phyloP scores from a whole-genome alignment of 495 filamentous ascomycete genomes.

The Sordaria brevicollis region DNA sequence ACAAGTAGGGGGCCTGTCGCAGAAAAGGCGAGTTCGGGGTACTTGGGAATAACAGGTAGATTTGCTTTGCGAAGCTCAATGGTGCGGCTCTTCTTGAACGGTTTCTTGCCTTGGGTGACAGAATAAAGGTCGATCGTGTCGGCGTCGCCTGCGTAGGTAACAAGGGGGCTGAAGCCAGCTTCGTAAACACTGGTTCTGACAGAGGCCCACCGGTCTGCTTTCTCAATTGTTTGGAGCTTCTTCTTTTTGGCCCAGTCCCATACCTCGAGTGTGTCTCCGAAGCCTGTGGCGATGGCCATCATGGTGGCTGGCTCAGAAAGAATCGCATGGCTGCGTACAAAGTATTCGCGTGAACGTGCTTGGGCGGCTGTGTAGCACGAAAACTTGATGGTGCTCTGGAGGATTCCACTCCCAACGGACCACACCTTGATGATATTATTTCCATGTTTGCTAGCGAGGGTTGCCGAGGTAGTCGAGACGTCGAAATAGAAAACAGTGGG shows the following conservation, averaged over 20 bases:
- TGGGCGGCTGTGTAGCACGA: conserved; percentile 25
- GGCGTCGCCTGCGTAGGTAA: conserved; percentile 18
- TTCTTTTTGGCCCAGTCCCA: conserved; percentile 29
- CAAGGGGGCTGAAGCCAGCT: conserved; percentile 18
- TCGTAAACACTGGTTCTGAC: conserved; percentile 24
- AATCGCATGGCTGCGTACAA: conserved; percentile 28
- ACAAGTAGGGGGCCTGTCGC: conserved; percentile 23
- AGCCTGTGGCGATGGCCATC: conserved; percentile 24
- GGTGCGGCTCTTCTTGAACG: conserved; percentile 58
- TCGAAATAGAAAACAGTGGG: conserved; percentile 21
- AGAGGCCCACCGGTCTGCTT: conserved; percentile 25
- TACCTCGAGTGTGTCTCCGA: conserved; percentile 25
- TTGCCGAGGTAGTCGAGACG: conserved; percentile 14
- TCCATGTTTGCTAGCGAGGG: conserved; percentile 23
- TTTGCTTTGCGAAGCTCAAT: conserved; percentile 40
- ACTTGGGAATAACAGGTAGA: conserved; percentile 25
- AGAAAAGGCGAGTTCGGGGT: conserved; percentile 27
- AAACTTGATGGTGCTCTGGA: conserved; percentile 22
- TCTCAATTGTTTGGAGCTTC: conserved; percentile 21
- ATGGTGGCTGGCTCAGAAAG: conserved; percentile 23
- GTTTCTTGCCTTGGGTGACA: conserved; percentile 63
- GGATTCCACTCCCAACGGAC: conserved; percentile 19
- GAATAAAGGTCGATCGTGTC: conserved; percentile 46
- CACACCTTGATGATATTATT: conserved; percentile 28
- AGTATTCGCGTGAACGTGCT: conserved; percentile 25